Evolutionary conservation across 2,329 filamentous ascomycete species (phyloP).

Genomic region (Escovopsis sp.): DNA sequence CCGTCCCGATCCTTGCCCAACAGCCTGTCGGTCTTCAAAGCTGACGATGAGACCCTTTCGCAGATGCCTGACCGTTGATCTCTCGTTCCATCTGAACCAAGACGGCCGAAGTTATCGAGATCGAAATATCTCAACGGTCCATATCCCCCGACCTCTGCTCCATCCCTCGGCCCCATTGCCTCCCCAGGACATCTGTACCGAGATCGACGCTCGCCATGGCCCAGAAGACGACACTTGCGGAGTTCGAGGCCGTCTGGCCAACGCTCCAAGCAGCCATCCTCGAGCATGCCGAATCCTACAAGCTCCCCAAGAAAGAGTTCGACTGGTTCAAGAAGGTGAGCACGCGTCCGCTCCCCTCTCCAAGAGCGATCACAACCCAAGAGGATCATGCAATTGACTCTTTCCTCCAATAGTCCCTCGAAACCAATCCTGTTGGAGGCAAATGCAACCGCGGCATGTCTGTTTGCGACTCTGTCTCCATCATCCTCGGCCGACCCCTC

Average conservation of each 20-base stretch:
- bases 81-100: no score
- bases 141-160: neutral
- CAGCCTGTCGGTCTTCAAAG: no score
- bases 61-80: no score
- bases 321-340: conserved; percentile 74
- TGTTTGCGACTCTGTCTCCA: conserved; percentile 75
- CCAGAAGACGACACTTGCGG: conserved; percentile 60
- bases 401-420: conserved; percentile 30
- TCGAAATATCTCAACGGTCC: no score
- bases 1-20: no score
- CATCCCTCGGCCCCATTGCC: neutral
- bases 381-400: neutral
- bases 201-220: conserved; percentile 31
- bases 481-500: conserved; percentile 59
- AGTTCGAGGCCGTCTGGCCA: conserved; percentile 85
- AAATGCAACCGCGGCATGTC: conserved; percentile 99
- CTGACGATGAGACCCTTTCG: no score
- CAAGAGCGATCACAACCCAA: neutral
- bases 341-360: no score
- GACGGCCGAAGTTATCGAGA: no score
- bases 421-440: conserved; percentile 78
- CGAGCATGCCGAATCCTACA: conserved; percentile 65
- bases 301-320: conserved; percentile 63
- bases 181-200: neutral
- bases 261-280: conserved; percentile 71